Conservation (phyloP, 352 stramenopile species). For the Pythium periplocum region DNA sequence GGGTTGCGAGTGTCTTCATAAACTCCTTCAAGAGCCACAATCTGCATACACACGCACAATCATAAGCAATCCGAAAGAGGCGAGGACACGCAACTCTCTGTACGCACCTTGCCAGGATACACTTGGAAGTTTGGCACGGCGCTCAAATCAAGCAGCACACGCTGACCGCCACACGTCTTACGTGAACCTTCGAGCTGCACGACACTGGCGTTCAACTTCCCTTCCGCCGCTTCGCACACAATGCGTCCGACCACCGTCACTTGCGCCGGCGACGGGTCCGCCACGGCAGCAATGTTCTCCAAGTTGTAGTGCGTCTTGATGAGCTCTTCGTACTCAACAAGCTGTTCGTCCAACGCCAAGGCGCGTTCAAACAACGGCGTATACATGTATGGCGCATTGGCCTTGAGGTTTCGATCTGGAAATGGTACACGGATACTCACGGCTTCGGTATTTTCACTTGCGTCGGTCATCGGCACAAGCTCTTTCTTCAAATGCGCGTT, state of each 20-base stretch:
- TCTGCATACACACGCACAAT: conserved; percentile 27
- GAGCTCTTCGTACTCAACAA: conserved; percentile 72
- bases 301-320: conserved; percentile 60
- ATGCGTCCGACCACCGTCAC: conserved; percentile 80
- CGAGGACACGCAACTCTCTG: neutral
- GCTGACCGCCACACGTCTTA: conserved; percentile 77
- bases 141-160: conserved; percentile 71
- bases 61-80: neutral
- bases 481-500: conserved; percentile 68
- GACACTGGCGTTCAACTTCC: conserved; percentile 79
- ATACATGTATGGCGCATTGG: conserved; percentile 78
- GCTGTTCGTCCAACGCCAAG: conserved; percentile 69
- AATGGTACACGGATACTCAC: conserved; percentile 34
- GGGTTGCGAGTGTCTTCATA: conserved; percentile 61
- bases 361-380: conserved; percentile 73
- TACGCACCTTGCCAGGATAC: conserved; percentile 72
- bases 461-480: conserved; percentile 21
- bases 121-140: conserved; percentile 66
- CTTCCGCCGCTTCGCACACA: conserved; percentile 77
- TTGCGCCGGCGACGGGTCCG: conserved; percentile 65
- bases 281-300: conserved; percentile 57
- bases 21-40: conserved; percentile 76
- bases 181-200: conserved; percentile 79
- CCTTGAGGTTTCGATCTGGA: conserved; percentile 49
- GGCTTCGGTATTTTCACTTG: neutral